phyloP scores from a whole-genome alignment of 441 rosid genomes.

The Euphorbia schlechtendalii region DNA sequence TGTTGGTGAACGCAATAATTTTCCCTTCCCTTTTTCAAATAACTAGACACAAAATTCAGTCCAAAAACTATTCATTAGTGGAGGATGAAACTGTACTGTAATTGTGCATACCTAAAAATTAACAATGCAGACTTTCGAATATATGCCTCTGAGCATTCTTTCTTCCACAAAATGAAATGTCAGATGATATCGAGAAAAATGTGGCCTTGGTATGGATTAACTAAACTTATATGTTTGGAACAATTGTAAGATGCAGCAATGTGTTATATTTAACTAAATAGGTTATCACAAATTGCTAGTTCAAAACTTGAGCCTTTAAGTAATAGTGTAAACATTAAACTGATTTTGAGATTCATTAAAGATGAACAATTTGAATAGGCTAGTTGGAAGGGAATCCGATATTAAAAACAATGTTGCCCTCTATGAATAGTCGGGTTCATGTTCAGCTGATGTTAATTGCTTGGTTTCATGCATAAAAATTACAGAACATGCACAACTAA shows the following conservation, averaged over 20 bases:
- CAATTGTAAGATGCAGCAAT: background rate
- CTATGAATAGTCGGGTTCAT: too few relatives aligned
- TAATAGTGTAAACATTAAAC: background rate
- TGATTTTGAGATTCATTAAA: background rate
- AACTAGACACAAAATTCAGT: background rate
- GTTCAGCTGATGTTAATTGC: background rate
- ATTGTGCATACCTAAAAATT: background rate
- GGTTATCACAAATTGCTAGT: conserved; percentile 4
- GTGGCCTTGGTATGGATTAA: background rate
- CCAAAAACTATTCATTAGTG: too few relatives aligned
- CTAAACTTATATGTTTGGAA: background rate
- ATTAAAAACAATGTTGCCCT: too few relatives aligned
- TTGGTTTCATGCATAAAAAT: conserved; percentile 13
- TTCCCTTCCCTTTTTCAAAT: too few relatives aligned
- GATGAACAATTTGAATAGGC: background rate
- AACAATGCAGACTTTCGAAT: background rate
- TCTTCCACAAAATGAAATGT: background rate
- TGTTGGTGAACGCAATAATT: background rate
- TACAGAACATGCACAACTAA: conserved; percentile 43
- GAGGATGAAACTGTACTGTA: too few relatives aligned
- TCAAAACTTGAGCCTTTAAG: background rate
- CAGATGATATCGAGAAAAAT: background rate
- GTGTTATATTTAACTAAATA: background rate
- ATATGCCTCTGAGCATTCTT: background rate
- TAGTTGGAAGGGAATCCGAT: too few relatives aligned